These are phyloP conservation scores for Dictyostelium intermedium DNA, from an alignment of 78 protist genomes.

Conservation along the genomic window DNA sequence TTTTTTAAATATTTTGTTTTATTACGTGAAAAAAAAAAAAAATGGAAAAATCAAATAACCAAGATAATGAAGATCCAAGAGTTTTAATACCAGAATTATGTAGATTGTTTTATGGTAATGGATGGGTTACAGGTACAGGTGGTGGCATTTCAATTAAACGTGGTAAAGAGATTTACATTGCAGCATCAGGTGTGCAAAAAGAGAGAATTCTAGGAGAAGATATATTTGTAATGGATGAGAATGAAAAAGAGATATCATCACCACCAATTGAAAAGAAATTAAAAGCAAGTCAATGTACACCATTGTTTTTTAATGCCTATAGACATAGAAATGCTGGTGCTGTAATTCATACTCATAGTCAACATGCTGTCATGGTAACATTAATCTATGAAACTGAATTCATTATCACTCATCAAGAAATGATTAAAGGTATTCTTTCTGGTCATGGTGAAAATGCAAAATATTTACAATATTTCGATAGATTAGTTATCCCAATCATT, in stretches of 20 bases:
- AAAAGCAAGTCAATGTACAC: conserved; percentile 87
- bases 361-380: conserved; percentile 88
- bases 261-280: conserved; percentile 30
- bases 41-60: not conserved
- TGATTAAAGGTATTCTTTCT: conserved; percentile 91
- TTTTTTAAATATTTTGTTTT: not conserved
- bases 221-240: conserved; percentile 82
- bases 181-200: conserved; percentile 96
- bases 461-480: conserved; percentile 76
- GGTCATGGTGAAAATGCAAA: conserved; percentile 38
- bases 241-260: conserved; percentile 43
- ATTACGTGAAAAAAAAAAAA: not conserved
- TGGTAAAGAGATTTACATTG: conserved; percentile 84
- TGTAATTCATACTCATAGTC: conserved; percentile 92
- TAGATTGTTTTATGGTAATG: conserved; percentile 78
- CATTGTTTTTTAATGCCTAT: conserved; percentile 89
- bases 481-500: conserved; percentile 93
- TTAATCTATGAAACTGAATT: conserved; percentile 89
- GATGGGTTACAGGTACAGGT: conserved; percentile 92
- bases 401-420: conserved; percentile 90
- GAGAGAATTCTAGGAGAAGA: conserved; percentile 89
- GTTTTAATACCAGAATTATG: conserved; percentile 87
- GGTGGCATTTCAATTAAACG: conserved; percentile 85
- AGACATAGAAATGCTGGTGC: conserved; percentile 89
- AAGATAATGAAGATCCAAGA: conserved; percentile 3